Evolutionary conservation across 2,329 filamentous ascomycete genomes (phyloP).

Genomic region (Byssoonygena ceratinophila): DNA sequence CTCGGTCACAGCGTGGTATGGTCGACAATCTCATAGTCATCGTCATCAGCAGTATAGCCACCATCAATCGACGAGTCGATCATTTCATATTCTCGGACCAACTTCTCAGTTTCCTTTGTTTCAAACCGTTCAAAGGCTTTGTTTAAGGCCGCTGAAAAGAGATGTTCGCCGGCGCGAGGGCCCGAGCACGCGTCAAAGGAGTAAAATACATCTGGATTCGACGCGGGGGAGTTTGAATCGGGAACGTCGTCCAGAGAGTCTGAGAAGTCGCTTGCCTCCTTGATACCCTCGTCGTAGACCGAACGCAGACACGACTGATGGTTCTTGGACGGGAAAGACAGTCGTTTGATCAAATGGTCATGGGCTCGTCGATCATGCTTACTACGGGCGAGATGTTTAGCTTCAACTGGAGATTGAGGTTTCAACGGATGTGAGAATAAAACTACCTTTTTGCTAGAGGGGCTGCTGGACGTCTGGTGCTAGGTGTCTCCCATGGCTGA

Average conservation of each 20-base stretch:
- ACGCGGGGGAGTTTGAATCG: constrained; percentile 37
- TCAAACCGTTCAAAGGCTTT: constrained; percentile 52
- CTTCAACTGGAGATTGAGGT: not conserved
- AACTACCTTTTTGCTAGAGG: not conserved
- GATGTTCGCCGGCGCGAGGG: constrained; percentile 46
- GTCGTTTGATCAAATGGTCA: not conserved
- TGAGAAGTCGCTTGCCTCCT: constrained; percentile 26
- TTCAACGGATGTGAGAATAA: not conserved
- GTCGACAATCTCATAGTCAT: constrained; percentile 20
- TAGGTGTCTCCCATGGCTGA: not conserved
- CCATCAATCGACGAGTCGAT: constrained; percentile 34
- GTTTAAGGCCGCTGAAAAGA: constrained; percentile 46
- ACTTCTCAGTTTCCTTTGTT: constrained; percentile 49
- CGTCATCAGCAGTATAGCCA: constrained; percentile 24
- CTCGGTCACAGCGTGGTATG: not conserved
- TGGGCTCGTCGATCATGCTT: not conserved
- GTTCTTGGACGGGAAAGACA: constrained; percentile 1
- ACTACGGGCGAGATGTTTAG: not conserved
- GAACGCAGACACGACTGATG: constrained; percentile 21
- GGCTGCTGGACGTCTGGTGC: not conserved
- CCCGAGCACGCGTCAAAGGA: constrained; percentile 44
- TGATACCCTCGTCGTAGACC: constrained; percentile 28
- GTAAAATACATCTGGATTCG: constrained; percentile 43
- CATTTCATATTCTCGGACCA: constrained; percentile 53
- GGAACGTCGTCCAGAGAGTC: constrained; percentile 18